phyloP scores from a whole-genome alignment of 805 yeast species.

The Yamadazyma takamatsuzukensis region DNA sequence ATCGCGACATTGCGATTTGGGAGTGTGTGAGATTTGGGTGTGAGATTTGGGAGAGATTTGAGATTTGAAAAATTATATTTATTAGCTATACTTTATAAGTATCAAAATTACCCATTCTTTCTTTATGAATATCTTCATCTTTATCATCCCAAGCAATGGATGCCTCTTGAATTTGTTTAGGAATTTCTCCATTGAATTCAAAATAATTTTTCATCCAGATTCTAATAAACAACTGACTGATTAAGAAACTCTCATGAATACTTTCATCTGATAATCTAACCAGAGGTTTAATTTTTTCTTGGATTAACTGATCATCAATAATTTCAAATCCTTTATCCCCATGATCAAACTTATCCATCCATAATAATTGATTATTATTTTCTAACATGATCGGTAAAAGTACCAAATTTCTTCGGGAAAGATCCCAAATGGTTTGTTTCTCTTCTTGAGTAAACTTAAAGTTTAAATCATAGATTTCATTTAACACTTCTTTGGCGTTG shows the following conservation, averaged over 20 bases:
- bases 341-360: conserved; percentile 18
- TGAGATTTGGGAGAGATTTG: no score
- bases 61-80: no score
- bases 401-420: conserved; percentile 8
- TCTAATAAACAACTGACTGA: conserved; percentile 18
- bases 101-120: background rate
- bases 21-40: no score
- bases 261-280: conserved; percentile 9
- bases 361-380: conserved; percentile 12
- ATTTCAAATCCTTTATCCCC: conserved; percentile 9
- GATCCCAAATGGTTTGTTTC: conserved; percentile 14
- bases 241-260: conserved; percentile 10
- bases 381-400: conserved; percentile 22
- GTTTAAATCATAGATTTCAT: conserved; percentile 2
- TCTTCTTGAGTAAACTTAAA: conserved; percentile 8
- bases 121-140: background rate
- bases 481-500: conserved; percentile 17
- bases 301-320: conserved; percentile 11
- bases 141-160: no score
- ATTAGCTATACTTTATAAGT: background rate
- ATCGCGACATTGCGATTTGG: no score
- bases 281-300: conserved; percentile 16
- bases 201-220: conserved; percentile 16
- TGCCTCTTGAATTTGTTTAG: conserved; percentile 2
- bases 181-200: conserved; percentile 11